Evolutionary conservation across 2,329 filamentous ascomycete genomes (phyloP).

Genomic region (Endoconidiophora laricicola): DNA sequence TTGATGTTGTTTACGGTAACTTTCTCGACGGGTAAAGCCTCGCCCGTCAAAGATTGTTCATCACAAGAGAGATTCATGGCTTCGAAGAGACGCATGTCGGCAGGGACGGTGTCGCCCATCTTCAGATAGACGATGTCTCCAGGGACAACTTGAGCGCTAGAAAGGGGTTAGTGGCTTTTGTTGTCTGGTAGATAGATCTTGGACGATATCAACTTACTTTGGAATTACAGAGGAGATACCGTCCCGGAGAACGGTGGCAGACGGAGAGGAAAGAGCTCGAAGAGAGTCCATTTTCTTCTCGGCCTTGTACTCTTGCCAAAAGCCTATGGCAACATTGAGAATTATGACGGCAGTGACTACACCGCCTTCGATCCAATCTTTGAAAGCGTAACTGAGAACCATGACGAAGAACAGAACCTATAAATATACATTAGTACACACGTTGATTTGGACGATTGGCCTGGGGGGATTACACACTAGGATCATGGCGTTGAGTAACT

Average conservation of each 20-base stretch:
- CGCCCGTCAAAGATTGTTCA: slow-evolving; percentile 60
- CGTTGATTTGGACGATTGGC: slow-evolving; percentile 22
- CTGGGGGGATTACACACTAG: slow-evolving; percentile 34
- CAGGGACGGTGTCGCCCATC: slow-evolving; percentile 59
- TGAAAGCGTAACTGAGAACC: slow-evolving; percentile 50
- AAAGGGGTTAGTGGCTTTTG: slow-evolving; percentile 12
- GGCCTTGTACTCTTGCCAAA: slow-evolving; percentile 46
- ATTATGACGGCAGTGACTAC: slow-evolving; percentile 51
- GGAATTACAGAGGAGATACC: slow-evolving; percentile 40
- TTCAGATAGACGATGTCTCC: slow-evolving; percentile 52
- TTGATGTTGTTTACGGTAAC: slow-evolving; percentile 33
- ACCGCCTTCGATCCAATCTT: slow-evolving; percentile 50
- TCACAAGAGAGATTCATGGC: slow-evolving; percentile 68
- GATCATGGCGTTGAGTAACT: slow-evolving; percentile 65
- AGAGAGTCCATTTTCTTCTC: slow-evolving; percentile 52
- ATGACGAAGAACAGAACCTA: slow-evolving; percentile 64
- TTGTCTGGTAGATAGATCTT: not conserved
- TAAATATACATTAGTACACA: not conserved
- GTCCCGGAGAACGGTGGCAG: slow-evolving; percentile 43
- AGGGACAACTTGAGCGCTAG: slow-evolving; percentile 48
- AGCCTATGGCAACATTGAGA: slow-evolving; percentile 53
- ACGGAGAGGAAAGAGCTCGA: slow-evolving; percentile 44
- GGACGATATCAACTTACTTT: slow-evolving; percentile 29
- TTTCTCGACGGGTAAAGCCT: slow-evolving; percentile 58
- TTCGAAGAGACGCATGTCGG: slow-evolving; percentile 53